phyloP scores from a whole-genome alignment of 495 filamentous ascomycete genomes.

The Podospora pseudoanserina region DNA sequence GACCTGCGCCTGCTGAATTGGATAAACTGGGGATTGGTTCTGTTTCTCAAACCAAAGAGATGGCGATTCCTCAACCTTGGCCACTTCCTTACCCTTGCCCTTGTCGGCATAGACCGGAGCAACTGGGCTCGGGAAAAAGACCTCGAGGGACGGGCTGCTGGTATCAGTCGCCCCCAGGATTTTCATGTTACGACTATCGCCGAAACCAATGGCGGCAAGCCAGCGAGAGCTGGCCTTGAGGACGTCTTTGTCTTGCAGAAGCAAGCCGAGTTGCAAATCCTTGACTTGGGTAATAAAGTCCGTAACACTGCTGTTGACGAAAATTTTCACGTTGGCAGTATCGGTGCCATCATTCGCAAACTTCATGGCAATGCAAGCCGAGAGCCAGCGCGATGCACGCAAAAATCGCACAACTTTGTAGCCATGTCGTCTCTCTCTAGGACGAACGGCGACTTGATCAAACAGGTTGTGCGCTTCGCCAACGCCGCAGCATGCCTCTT shows the following conservation, averaged over 20 bases:
- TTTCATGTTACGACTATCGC: not conserved
- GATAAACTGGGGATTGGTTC: not conserved
- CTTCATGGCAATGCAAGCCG: conserved; percentile 19
- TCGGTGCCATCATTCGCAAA: conserved; percentile 12
- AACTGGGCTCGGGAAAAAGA: not conserved
- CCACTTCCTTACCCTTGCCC: not conserved
- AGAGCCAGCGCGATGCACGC: conserved; percentile 27
- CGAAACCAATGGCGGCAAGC: conserved; percentile 13
- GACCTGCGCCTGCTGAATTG: not conserved
- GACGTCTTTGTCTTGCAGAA: not conserved
- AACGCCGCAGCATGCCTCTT: conserved; percentile 20
- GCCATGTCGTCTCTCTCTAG: conserved; percentile 26
- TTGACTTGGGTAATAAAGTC: not conserved
- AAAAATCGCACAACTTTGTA: conserved; percentile 24
- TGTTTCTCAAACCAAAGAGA: not conserved
- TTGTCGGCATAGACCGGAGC: not conserved
- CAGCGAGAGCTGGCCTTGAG: conserved; percentile 3
- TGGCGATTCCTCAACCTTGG: not conserved
- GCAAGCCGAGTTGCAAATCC: not conserved
- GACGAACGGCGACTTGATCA: conserved; percentile 18
- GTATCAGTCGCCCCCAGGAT: not conserved
- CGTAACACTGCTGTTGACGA: conserved; percentile 17
- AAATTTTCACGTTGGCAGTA: conserved; percentile 10
- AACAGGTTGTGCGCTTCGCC: conserved; percentile 20
- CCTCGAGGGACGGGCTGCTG: not conserved